Evolutionary conservation across 139 green algal species (phyloP), one percentile per base, ranked within the genome.

Genomic region (Auxenochlorella pyrenoidosa): DNA sequence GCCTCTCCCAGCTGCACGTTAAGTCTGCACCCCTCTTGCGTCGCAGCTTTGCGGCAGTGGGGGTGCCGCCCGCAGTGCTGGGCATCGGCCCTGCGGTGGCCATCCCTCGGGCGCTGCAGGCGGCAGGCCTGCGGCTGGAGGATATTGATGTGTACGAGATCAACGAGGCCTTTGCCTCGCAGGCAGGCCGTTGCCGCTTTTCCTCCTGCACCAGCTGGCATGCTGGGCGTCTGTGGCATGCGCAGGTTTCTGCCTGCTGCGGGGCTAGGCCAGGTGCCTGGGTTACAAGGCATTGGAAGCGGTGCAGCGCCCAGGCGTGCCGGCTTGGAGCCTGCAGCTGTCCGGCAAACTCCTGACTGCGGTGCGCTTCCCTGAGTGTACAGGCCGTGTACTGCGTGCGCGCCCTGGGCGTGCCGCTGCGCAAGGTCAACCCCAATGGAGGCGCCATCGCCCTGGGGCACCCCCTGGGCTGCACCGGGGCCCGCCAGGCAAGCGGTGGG

Each of bases 101-200:
- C 88, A 99, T 99, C 89, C 98, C 98, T 22, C 97, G 78, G 22
- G 98, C 97, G 15, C 89, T 99, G 66, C 84, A 93, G 63, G 68
- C 90, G 89, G 95, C 95, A 26, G 95, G 95, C 38, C 87, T 98
- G 22, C 84, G 65, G 36, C 47, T 99, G 58, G 93, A 98, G 58
- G 97, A 99, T 90, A 97, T 99, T 70, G 97, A 99, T 87, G 91
- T 99, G 41, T 99, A 94, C 87, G 98, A 99, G 91, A 95, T 99
- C 89, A 99, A 99, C 89, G 98, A 99, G 92, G 97, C 98, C 2
- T 98, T 98, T 87, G 96, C 96, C 0, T 96, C 91, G 19, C 94
- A 96, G 93, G 94, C 94, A 54, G 8, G 47, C 47, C 47, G 44
- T 0, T 10, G n/a, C n/a, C n/a, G n/a, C n/a, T n/a, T n/a, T n/a